Evolutionary conservation across 148 eudicot genomes (phyloP).

Genomic region (Fagopyrum esculentum): DNA sequence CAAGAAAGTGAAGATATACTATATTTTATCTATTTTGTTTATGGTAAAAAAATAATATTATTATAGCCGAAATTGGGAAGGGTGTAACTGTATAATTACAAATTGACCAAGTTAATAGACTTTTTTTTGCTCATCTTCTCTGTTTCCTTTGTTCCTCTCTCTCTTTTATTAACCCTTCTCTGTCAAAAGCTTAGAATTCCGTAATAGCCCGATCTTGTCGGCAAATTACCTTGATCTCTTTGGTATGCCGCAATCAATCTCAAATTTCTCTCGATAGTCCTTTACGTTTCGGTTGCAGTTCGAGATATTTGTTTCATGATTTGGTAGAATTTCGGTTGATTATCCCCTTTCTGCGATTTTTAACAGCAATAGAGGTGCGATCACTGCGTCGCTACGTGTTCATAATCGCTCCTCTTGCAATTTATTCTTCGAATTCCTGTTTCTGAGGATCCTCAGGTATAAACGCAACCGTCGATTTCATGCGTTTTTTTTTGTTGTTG

Average conservation of each 20-base stretch:
- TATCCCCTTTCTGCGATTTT: background rate
- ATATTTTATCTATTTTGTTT: too few relatives aligned
- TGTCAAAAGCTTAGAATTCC: conserved; percentile 3
- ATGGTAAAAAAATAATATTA: background rate
- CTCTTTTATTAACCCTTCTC: background rate
- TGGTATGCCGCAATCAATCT: background rate
- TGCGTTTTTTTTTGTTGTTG: background rate
- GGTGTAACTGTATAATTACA: background rate
- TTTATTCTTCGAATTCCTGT: background rate
- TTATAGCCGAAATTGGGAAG: background rate
- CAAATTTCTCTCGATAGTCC: background rate
- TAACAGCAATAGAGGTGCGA: background rate
- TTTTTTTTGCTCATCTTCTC: background rate
- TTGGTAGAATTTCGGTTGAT: background rate
- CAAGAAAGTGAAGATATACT: too few relatives aligned
- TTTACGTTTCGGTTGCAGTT: background rate
- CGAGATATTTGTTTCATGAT: background rate
- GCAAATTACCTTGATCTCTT: background rate
- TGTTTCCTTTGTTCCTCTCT: background rate
- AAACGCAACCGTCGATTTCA: background rate
- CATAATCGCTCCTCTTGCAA: background rate
- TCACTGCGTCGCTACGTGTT: background rate
- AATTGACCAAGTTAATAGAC: background rate
- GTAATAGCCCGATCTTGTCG: conserved; percentile 2
- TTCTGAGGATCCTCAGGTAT: background rate